Evolutionary conservation across 352 stramenopile genomes (phyloP), one percentile per base, ranked within the genome.

Genomic region (Pythium rhizo-oryzae): DNA sequence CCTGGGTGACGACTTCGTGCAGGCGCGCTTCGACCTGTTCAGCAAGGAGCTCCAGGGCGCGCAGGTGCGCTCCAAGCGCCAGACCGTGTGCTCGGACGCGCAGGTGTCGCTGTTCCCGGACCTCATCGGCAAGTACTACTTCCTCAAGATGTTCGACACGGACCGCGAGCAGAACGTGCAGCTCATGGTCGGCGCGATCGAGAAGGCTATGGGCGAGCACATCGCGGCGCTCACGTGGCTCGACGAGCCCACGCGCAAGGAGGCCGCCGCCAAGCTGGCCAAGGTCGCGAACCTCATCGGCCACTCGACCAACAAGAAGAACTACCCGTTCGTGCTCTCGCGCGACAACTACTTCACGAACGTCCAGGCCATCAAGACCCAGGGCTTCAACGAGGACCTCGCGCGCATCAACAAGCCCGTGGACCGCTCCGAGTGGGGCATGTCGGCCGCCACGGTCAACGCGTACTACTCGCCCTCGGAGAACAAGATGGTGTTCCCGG

Each of bases 401-500:
- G 68, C 53, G 49, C 70, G 73, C 49, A 76, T 85, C 30, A 74
- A 65, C 35, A 58, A 71, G 1, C 63, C 71, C 13, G 84, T 89
- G 44, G 80, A 93, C 68, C 77, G 78, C n/a, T 75, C 62, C 23
- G 72, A 84, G 69, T 97, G 90, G 91, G 67, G 47, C 71, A 97
- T 98, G 91, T 96, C 88, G 37, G 86, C 92, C 19, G 90, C 96
- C 24, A 91, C 80, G 8, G 89, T 96, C 0, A 98, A 99, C 75
- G 94, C 91, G 8, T 94, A 90, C 62, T 90, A 94, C 74, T 71
- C 71, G n/a, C 74, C 78, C 1, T 76, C 69, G 44, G 63, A 75
- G 39, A 93, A 93, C 65, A 91, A 98, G 63, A 98, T 98, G 64
- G 92, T 98, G 3, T 98, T 98, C 71, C 94, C 94, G 8, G 93